Conservation (phyloP, 192 early-diverging fungal genomes). For the Tieghemiomyces parasiticus region DNA sequence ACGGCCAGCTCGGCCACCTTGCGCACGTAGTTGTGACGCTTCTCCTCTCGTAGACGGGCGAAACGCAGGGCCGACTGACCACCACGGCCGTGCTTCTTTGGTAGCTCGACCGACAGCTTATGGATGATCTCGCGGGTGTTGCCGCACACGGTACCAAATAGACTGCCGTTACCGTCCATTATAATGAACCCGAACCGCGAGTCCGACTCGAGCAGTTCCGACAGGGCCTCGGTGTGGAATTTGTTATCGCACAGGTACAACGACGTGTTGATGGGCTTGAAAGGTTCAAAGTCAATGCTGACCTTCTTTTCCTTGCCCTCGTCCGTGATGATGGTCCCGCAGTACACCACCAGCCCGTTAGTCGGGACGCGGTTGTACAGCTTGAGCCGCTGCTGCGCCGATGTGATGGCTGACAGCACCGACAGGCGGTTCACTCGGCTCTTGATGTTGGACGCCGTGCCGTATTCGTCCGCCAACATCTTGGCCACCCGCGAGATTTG, state of each 20-base stretch:
- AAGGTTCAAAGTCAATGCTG: constrained; percentile 97
- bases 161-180: constrained; percentile 95
- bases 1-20: constrained; percentile 97
- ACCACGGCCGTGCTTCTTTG: constrained; percentile 99
- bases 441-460: constrained; percentile 99
- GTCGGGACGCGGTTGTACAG: constrained; percentile 78
- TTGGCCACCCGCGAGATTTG: constrained; percentile 79
- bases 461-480: constrained; percentile 98
- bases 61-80: constrained; percentile 99
- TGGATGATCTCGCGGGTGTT: constrained; percentile 88
- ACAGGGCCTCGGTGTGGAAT: constrained; percentile 92
- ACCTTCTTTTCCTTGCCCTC: constrained; percentile 99
- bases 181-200: constrained; percentile 96
- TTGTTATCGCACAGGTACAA: constrained; percentile 98
- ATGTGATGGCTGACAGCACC: constrained; percentile 93
- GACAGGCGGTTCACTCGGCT: constrained; percentile 97
- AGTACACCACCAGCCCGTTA: constrained; percentile 93
- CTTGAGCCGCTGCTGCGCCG: constrained; percentile 93
- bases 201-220: constrained; percentile 86
- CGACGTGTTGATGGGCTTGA: constrained; percentile 98
- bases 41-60: constrained; percentile 95
- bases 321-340: constrained; percentile 93
- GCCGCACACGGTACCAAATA: constrained; percentile 90
- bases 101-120: constrained; percentile 90
- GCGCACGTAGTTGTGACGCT: constrained; percentile 97